Evolutionary conservation across 1,139 yeast genomes (phyloP), one percentile per base, ranked within the genome.

Genomic region (Kodamaea sp.): DNA sequence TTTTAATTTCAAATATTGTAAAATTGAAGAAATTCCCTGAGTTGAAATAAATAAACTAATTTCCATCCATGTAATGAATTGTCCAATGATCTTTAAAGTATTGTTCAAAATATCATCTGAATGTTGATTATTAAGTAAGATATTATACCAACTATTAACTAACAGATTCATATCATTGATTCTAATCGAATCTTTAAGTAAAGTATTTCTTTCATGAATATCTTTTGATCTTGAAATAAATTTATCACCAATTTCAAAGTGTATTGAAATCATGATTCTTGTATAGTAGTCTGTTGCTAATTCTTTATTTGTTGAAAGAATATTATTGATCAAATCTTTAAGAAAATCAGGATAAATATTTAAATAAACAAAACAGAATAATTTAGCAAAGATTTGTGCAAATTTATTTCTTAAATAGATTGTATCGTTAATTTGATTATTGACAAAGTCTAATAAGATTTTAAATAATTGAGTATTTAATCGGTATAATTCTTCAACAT

Each of bases 31-130:
- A 50, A 89, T 72, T 53, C 79, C 84, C 32, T 78, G 78, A 15
- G 81, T 76, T 37, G 81, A 79, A 27, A 90, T 78, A 44, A 94
- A 82, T 45, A 92, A 67, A 25, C 81, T 72, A 46, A 92, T 86
- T 55, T 94, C 98, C 62, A 92, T 88, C 99, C 99, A 94, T 25
- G 90, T 83, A 24, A 89, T 86, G 73, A 86, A 94, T 20, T 81
- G 80, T 6, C 97, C 97, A 40, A 92, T 77, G 41, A 81, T 81
- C 39, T 72, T 70, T 41, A 88, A 70, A n/a, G 81, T 67, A 42
- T 76, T 74, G 44, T 75, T 78, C 41, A 83, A 57, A 34, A 84
- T 76, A 15, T 75, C 84, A 31, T 57, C 57, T 7, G 72, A 42
- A 29, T 60, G 52, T n/a, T 26, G 30, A 20, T 52, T 62, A 37